Evolutionary conservation across 2,329 filamentous ascomycete species (phyloP).

Genomic region (Tolypocladium ovalisporum): DNA sequence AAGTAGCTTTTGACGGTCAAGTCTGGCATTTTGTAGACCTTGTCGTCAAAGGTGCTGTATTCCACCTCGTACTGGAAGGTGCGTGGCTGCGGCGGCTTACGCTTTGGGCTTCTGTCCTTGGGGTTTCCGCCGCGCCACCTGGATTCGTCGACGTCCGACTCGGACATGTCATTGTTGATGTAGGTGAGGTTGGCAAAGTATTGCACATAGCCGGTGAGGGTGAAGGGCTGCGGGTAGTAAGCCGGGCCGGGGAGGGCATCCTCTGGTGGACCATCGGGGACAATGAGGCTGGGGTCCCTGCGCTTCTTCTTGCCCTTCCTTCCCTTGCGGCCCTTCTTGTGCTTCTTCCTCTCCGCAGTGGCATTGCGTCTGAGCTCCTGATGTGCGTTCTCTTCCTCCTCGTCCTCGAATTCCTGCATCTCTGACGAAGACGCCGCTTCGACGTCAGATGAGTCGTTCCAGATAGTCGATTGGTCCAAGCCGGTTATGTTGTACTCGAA

Average conservation of each 20-base stretch:
- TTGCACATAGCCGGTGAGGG: conserved; percentile 71
- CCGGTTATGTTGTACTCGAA: conserved; percentile 87
- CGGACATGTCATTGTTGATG: conserved; percentile 63
- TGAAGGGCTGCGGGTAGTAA: conserved; percentile 76
- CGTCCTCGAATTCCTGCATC: conserved; percentile 7
- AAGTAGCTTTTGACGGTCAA: conserved; percentile 77
- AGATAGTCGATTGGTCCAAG: conserved; percentile 45
- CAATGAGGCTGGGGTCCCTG: conserved; percentile 47
- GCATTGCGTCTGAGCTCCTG: conserved; percentile 18
- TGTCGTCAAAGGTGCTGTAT: conserved; percentile 74
- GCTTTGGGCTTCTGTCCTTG: conserved; percentile 40
- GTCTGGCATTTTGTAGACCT: conserved; percentile 64
- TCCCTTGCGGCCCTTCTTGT: conserved; percentile 28
- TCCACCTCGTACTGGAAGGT: conserved; percentile 70
- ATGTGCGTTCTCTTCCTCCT: conserved; percentile 5
- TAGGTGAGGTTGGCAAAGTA: conserved; percentile 91
- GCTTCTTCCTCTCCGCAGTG: conserved; percentile 22
- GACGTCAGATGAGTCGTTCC: conserved; percentile 24
- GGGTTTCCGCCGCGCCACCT: conserved; percentile 57
- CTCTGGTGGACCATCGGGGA: conserved; percentile 65
- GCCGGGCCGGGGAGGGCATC: conserved; percentile 72
- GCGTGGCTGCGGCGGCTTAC: conserved; percentile 44
- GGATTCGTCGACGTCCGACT: conserved; percentile 17
- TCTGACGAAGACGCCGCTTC: conserved; percentile 2
- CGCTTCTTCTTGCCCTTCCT: conserved; percentile 37